phyloP scores from a whole-genome alignment of 305 asterid species.

The Coffea humblotiana region DNA sequence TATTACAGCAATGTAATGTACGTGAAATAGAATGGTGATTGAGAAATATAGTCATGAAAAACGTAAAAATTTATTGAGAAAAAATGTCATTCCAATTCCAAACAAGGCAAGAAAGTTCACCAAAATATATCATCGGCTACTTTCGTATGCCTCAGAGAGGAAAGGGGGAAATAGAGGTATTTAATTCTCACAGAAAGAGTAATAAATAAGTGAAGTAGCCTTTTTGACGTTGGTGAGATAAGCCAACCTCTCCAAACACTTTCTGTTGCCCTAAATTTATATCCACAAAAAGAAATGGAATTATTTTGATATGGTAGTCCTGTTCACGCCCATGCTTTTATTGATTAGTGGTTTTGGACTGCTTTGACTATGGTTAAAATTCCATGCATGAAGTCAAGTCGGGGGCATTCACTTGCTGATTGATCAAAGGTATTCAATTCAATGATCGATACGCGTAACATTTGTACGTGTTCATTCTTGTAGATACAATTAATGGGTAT shows the following conservation, averaged over 20 bases:
- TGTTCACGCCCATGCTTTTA: background rate
- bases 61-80: too few relatives aligned
- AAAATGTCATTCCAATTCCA: too few relatives aligned
- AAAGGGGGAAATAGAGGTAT: background rate
- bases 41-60: too few relatives aligned
- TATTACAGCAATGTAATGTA: too few relatives aligned
- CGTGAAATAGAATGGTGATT: too few relatives aligned
- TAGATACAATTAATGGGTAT: too few relatives aligned
- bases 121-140: background rate
- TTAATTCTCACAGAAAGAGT: background rate
- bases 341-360: background rate
- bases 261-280: slow-evolving; percentile 4
- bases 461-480: background rate
- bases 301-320: background rate
- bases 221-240: background rate
- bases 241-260: slow-evolving; percentile 7
- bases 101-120: background rate
- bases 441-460: too few relatives aligned
- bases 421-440: background rate
- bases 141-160: background rate
- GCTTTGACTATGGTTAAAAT: background rate
- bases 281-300: background rate
- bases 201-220: background rate
- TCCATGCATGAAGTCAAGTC: background rate
- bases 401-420: background rate